These are phyloP conservation scores for Trichoderma guizhouense DNA, from an alignment of 2,329 filamentous ascomycete genomes.

Conservation along the genomic window DNA sequence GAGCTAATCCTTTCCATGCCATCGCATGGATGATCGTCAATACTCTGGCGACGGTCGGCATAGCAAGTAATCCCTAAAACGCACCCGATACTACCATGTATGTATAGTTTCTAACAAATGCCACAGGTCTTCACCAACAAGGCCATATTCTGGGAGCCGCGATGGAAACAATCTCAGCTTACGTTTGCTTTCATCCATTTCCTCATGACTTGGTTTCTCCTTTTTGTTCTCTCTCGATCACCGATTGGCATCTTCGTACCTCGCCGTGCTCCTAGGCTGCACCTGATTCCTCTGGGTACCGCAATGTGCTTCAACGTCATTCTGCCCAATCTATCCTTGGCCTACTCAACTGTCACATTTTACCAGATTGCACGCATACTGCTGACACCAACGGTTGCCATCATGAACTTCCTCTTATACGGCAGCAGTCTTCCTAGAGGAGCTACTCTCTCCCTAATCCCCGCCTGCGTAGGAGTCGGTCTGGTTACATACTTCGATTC, in stretches of 20 bases:
- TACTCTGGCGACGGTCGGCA: conserved; percentile 60
- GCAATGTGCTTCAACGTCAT: conserved; percentile 69
- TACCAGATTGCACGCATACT: conserved; percentile 68
- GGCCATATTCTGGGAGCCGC: conserved; percentile 62
- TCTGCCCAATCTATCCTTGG: conserved; percentile 64
- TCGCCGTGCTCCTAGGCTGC: conserved; percentile 50
- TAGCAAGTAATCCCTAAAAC: conserved; percentile 41
- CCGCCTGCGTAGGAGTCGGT: conserved; percentile 61
- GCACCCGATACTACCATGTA: conserved; percentile 7
- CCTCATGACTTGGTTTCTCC: conserved; percentile 60
- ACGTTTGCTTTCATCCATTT: conserved; percentile 69
- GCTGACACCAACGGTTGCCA: conserved; percentile 61
- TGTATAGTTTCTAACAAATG: conserved; percentile 18
- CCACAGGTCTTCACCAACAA: conserved; percentile 64
- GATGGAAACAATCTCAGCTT: conserved; percentile 59
- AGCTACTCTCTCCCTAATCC: conserved; percentile 54
- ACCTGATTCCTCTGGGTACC: conserved; percentile 61
- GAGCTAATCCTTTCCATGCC: neutral
- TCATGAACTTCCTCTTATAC: conserved; percentile 64
- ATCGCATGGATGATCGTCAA: conserved; percentile 59
- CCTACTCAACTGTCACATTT: conserved; percentile 65
- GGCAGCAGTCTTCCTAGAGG: conserved; percentile 50
- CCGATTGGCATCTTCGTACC: conserved; percentile 57
- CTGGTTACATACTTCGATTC: conserved; percentile 68
- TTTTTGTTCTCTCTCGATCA: conserved; percentile 60